Evolutionary conservation across 129 eudicot genomes (phyloP), one percentile per base, ranked within the genome.

Genomic region (Helianthus tuberosus): DNA sequence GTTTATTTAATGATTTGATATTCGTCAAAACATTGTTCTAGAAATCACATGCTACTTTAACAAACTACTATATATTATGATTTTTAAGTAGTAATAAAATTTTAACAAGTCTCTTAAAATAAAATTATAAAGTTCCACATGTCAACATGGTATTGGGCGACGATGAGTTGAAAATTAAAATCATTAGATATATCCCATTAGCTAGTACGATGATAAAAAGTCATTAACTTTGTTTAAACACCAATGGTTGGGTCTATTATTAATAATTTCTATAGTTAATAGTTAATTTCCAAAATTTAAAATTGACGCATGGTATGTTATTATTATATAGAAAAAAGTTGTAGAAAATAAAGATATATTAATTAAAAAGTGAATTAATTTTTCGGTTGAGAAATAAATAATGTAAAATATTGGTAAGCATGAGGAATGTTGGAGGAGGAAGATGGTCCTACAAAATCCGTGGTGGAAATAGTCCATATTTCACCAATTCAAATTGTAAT

Each of bases 391-490:
- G 8, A 38, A 38, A 39, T 64, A 9, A 41, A 44, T 41, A 20
- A 15, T 43, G 39, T 10, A 32, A 32, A 73, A 48, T n/a, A 59
- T 27, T 61, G 49, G 70, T 63, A 51, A 50, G 71, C 71, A 64
- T 74, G 71, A 74, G 29, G 71, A 74, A 74, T 74, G 78, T 74
- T 74, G 50, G 52, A 73, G 41, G 38, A 38, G 38, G 38, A 69
- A 20, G 52, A 47, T 32, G 66, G 68, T 53, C 75, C 84, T 44
- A 75, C 77, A 70, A 62, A 64, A 75, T 64, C 78, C 54, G 5
- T 64, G 69, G 74, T 69, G 68, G 80, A 80, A 68, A 60, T 79
- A 60, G 66, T 51, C 46, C 64, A n/a, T 47, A 75, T 61, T 80
- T 80, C 66, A 68, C 47, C 76, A 23, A 65, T 72, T 72, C 46